These are phyloP conservation scores for Myxozyma mucilagina DNA, from an alignment of 805 yeast genomes.

Conservation along the genomic window DNA sequence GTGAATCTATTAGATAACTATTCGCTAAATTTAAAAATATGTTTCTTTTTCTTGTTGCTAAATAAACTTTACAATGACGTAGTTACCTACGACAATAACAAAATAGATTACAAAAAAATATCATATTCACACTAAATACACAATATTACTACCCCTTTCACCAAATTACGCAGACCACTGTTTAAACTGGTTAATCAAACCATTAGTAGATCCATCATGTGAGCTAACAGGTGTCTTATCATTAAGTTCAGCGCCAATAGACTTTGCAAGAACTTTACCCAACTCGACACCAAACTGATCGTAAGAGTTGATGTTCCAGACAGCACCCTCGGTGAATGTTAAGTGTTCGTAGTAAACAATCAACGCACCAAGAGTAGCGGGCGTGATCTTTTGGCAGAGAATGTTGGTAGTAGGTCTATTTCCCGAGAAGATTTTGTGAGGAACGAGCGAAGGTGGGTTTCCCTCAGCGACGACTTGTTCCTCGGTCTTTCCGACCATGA, in stretches of 20 bases:
- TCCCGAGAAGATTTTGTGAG: constrained; percentile 96
- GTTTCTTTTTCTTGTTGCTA: neutral
- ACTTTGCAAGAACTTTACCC: constrained; percentile 97
- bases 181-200: constrained; percentile 93
- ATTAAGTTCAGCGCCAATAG: constrained; percentile 84
- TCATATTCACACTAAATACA: neutral
- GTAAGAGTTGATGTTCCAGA: constrained; percentile 98
- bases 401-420: constrained; percentile 99
- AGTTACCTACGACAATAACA: too few relatives aligned
- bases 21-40: neutral
- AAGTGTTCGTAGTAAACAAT: constrained; percentile 98
- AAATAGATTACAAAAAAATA: neutral
- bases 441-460: constrained; percentile 79
- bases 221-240: constrained; percentile 53
- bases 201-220: constrained; percentile 91
- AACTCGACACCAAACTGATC: constrained; percentile 99
- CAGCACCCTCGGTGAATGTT: constrained; percentile 97
- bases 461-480: constrained; percentile 80
- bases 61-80: too few relatives aligned
- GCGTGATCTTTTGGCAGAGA: constrained; percentile 92
- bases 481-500: constrained; percentile 87
- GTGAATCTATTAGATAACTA: too few relatives aligned
- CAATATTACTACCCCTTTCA: neutral
- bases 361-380: constrained; percentile 92
- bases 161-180: constrained; percentile 43